Base-by-base conservation (phyloP, 1,284 basidiomycete genomes). In the Coniferiporia sulphurascens region DNA sequence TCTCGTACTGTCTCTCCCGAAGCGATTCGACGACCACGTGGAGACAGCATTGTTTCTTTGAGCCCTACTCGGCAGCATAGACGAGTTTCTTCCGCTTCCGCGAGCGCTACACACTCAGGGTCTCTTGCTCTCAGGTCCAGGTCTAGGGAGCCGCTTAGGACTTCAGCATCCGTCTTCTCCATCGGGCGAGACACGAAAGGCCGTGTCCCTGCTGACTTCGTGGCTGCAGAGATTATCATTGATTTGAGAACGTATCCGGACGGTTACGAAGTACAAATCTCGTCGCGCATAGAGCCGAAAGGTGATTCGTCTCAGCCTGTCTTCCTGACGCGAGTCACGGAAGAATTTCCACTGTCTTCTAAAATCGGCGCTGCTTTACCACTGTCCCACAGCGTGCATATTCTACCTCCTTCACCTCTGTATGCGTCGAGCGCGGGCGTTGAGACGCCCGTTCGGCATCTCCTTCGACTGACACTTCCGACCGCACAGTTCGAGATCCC, bases 401-500 rank as follows among this genome's bases (percentile, higher is more conserved):
- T 58, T 9, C 48, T 62, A 12, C 54, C 61, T 17, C 53, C 56
- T 9, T 62, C 61, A 60, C 76, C 78, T 12, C 72, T 88, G 35
- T 78, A 85, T 69, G 88, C 86, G 1, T 78, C 94, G 56, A 89
- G 92, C 0, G 86, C 86, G 4, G 85, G 84, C 60, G 74, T 78
- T 10, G 81, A 82, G 61, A 76, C 76, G 51, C 81, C 85, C 6
- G 80, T 85, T 19, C 80, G 90, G 41, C 91, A 95, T 69, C 71
- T 95, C 17, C 65, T 95, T 9, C 79, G 89, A 46, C 69, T 95
- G 56, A 85, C 81, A 43, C 72, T 95, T n/a, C 93, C 93, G 2
- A 93, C 91, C 0, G 84, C 87, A 9, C 88, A 87, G 61, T 92
- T 87, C 68, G 84, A 87, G 68, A 78, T 85, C 35, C 84, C 85